Percentiles rank a stretch among this genome's conserved stretches.
Evolutionary conservation across 495 filamentous ascomycete genomes (phyloP).

Genomic region (Choiromyces venosus): DNA sequence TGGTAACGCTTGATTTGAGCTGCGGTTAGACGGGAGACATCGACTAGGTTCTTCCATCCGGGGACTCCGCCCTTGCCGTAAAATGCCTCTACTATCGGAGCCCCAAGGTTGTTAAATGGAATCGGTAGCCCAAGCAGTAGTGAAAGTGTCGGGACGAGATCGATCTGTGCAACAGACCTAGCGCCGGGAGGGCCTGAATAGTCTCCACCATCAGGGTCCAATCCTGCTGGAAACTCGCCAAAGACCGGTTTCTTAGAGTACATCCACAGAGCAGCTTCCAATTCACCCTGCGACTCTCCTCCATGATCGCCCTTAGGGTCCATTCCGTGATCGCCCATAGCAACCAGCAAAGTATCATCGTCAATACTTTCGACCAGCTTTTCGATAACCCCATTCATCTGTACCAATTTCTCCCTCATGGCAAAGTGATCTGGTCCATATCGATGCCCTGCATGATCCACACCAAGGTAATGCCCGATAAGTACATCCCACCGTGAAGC

Average conservation of each 20-base stretch:
- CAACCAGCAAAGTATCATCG: slow-evolving; percentile 78
- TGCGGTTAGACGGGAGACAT: slow-evolving; percentile 67
- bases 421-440: slow-evolving; percentile 91
- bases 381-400: slow-evolving; percentile 80
- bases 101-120: slow-evolving; percentile 94
- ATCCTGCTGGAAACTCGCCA: slow-evolving; percentile 54
- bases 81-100: slow-evolving; percentile 92
- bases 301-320: slow-evolving; percentile 95
- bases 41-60: slow-evolving; percentile 63
- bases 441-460: slow-evolving; percentile 94
- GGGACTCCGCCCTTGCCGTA: slow-evolving; percentile 60
- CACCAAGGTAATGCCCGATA: slow-evolving; percentile 88
- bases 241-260: slow-evolving; percentile 82
- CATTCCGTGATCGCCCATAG: slow-evolving; percentile 99
- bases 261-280: slow-evolving; percentile 96
- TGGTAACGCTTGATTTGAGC: slow-evolving; percentile 90
- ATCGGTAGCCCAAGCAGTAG: slow-evolving; percentile 85
- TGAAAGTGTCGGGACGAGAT: slow-evolving; percentile 86
- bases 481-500: slow-evolving; percentile 78
- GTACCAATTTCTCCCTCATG: slow-evolving; percentile 80
- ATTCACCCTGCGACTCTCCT: slow-evolving; percentile 89
- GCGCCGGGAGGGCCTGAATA: slow-evolving; percentile 14
- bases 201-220: slow-evolving; percentile 33
- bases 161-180: slow-evolving; percentile 89
- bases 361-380: slow-evolving; percentile 67